A percentile compares a stretch with the other conserved stretches of the same genome.
phyloP scores from a whole-genome alignment of 768 basidiomycete species.

The Neoboletus magnificus region DNA sequence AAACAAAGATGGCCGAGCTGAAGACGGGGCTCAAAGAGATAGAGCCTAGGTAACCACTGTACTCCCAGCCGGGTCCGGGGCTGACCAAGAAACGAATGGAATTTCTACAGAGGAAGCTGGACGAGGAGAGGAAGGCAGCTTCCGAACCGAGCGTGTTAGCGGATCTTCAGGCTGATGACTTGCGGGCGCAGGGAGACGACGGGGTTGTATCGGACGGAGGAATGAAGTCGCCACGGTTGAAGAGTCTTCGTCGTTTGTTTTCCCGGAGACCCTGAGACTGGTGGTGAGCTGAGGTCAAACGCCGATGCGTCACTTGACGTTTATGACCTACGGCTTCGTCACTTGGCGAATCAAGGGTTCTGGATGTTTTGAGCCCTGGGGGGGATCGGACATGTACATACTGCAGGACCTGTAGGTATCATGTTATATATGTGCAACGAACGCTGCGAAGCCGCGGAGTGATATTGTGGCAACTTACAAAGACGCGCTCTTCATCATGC shows the following conservation, averaged over 20 bases:
- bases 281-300: background rate
- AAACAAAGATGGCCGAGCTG: slow-evolving; percentile 7
- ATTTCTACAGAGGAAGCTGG: slow-evolving; percentile 4
- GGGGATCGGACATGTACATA: no score
- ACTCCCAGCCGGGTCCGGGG: background rate
- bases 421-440: no score
- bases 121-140: slow-evolving; percentile 4
- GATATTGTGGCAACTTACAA: no score
- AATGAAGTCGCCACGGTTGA: slow-evolving; percentile 7
- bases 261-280: background rate
- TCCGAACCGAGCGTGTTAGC: background rate
- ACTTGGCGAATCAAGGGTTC: background rate
- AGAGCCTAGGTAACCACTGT: background rate
- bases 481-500: no score
- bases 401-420: no score
- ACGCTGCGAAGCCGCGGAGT: no score
- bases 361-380: no score
- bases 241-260: background rate
- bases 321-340: background rate
- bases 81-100: slow-evolving; percentile 8
- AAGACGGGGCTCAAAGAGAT: slow-evolving; percentile 10
- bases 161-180: background rate
- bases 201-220: slow-evolving; percentile 9
- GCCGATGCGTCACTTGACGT: background rate
- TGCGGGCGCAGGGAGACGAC: slow-evolving; percentile 5